These are phyloP conservation scores for Colletotrichum tamarilloi DNA, from an alignment of 2,329 filamentous ascomycete species.

Conservation along the genomic window DNA sequence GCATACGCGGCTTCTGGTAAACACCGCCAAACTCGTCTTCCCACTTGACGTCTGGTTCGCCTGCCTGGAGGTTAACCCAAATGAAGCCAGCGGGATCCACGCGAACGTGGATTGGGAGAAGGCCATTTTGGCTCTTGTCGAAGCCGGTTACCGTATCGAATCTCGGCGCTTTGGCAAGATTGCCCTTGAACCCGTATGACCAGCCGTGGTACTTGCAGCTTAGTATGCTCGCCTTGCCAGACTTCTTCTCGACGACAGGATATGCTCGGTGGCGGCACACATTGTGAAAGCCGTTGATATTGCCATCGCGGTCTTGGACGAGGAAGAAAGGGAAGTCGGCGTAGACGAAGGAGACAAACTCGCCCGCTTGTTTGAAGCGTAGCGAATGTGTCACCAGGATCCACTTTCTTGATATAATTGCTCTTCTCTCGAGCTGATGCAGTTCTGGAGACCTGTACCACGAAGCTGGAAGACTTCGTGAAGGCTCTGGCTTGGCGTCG, in stretches of 20 bases:
- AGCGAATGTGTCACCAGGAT: slow-evolving; percentile 40
- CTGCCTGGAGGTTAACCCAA: slow-evolving; percentile 61
- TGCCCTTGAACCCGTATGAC: slow-evolving; percentile 55
- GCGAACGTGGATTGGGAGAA: slow-evolving; percentile 53
- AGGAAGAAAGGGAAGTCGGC: slow-evolving; percentile 39
- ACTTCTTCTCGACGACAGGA: slow-evolving; percentile 36
- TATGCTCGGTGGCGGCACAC: slow-evolving; percentile 39
- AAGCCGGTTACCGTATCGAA: slow-evolving; percentile 52
- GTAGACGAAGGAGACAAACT: slow-evolving; percentile 37
- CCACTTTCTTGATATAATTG: slow-evolving; percentile 52
- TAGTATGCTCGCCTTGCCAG: slow-evolving; percentile 34
- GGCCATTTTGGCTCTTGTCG: slow-evolving; percentile 48
- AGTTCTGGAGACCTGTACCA: slow-evolving; percentile 45
- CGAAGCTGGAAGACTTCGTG: slow-evolving; percentile 39
- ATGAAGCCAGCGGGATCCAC: slow-evolving; percentile 58
- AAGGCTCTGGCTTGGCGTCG: slow-evolving; percentile 21
- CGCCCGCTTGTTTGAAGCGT: slow-evolving; percentile 36
- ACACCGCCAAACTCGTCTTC: slow-evolving; percentile 50
- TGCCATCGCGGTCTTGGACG: slow-evolving; percentile 37
- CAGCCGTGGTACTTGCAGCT: slow-evolving; percentile 55
- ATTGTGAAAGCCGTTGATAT: slow-evolving; percentile 39
- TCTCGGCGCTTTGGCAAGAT: slow-evolving; percentile 54
- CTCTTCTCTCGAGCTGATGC: slow-evolving; percentile 52
- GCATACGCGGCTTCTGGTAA: slow-evolving; percentile 39
- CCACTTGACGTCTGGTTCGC: slow-evolving; percentile 52